These are phyloP conservation scores for Fusarium floridanum DNA, from an alignment of 2,329 filamentous ascomycete species.

Conservation along the genomic window DNA sequence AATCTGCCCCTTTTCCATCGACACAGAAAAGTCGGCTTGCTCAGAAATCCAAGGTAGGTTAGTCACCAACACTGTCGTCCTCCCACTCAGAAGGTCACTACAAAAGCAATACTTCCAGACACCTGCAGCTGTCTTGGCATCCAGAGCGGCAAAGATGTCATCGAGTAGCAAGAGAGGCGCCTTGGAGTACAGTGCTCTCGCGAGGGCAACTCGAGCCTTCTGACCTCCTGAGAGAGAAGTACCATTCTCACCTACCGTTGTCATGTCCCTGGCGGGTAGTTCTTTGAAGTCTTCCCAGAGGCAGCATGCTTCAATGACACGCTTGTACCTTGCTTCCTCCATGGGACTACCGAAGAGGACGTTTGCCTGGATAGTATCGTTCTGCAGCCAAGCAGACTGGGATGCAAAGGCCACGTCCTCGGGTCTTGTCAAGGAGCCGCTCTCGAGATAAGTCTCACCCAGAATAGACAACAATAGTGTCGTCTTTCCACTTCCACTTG, in stretches of 20 bases:
- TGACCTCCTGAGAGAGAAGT: slow-evolving; percentile 69
- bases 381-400: slow-evolving; percentile 70
- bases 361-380: slow-evolving; percentile 67
- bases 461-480: slow-evolving; percentile 67
- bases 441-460: slow-evolving; percentile 66
- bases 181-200: slow-evolving; percentile 69
- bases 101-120: slow-evolving; percentile 72
- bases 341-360: slow-evolving; percentile 66
- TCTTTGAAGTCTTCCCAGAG: slow-evolving; percentile 64
- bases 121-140: slow-evolving; percentile 68
- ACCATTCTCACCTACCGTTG: slow-evolving; percentile 67
- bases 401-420: slow-evolving; percentile 69
- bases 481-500: slow-evolving; percentile 70
- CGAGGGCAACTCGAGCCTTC: slow-evolving; percentile 68
- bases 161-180: slow-evolving; percentile 68
- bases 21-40: slow-evolving; percentile 62
- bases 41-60: slow-evolving; percentile 67
- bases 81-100: slow-evolving; percentile 63
- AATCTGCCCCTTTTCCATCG: slow-evolving; percentile 61
- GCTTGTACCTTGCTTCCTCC: slow-evolving; percentile 66
- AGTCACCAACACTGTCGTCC: slow-evolving; percentile 69
- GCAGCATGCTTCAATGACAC: slow-evolving; percentile 68
- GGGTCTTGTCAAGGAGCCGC: slow-evolving; percentile 62
- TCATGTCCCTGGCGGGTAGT: slow-evolving; percentile 64
- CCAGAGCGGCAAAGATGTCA: slow-evolving; percentile 71